Base-by-base conservation (phyloP, 75 land plant genomes). In the Pseudotsuga menziesii region DNA sequence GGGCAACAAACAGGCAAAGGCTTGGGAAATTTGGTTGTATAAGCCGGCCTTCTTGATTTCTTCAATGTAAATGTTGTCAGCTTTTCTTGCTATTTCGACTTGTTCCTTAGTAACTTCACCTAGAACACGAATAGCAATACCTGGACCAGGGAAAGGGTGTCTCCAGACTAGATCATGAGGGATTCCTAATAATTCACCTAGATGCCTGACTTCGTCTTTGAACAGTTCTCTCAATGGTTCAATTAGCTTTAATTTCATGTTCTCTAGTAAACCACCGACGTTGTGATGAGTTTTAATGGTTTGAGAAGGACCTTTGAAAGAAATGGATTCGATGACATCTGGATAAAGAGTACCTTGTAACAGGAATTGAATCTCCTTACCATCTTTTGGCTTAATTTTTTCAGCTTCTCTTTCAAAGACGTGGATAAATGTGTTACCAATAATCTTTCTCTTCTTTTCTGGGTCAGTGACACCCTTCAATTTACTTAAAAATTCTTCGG, bases 221-320 rank as follows among this genome's bases (percentile, higher is more conserved):
- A 95, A 95, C 27, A 95, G 86, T 79, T 91, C 89, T 79, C 91
- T 95, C 41, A 95, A 88, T 58, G 98, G 98, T 71, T 92, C 98
- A 64, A 92, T 88, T 39, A 95, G 89, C 88, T 95, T 95, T 71
- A 95, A 67, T 67, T 92, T 87, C 98, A 95, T 95, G 61, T 87
- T 86, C 75, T 92, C 80, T 41, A 93, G 98, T 52, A 95, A 88
- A 15, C 98, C 98, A 52, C 98, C 98, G 78, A 95, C 98, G 84
- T 95, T 95, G 64, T 95, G 98, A 82, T 95, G 98, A 57, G 95
- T 95, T 80, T 95, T 95, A 71, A 95, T 95, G 39, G 98, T 95
- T 79, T 95, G 98, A 27, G 98, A 81, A n/a, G 88, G 87, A 73
- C 98, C 96, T 35, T 91, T 92, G 20, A 96, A 93, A 58, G 98